phyloP scores from a whole-genome alignment of 768 basidiomycete genomes.

The Hypholoma sublateritium region DNA sequence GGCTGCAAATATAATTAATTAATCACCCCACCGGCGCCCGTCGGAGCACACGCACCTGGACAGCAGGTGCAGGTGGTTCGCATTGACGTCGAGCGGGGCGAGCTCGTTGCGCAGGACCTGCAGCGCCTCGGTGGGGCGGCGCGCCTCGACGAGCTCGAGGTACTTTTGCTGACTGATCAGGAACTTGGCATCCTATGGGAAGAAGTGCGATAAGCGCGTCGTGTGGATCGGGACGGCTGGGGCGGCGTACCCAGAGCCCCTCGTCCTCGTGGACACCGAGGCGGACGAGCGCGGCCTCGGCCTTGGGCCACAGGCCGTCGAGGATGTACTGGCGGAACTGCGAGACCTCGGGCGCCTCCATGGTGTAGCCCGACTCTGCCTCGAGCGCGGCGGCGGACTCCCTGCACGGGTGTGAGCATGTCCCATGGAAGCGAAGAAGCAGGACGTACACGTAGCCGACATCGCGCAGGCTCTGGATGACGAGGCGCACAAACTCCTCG shows the following conservation, averaged over 20 bases:
- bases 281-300: slow-evolving; percentile 64
- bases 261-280: slow-evolving; percentile 73
- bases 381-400: slow-evolving; percentile 88
- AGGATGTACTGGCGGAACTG: slow-evolving; percentile 81
- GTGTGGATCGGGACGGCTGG: background rate
- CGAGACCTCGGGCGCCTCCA: slow-evolving; percentile 76
- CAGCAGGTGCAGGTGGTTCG: slow-evolving; percentile 81
- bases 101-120: slow-evolving; percentile 86
- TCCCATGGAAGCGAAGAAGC: slow-evolving; percentile 13
- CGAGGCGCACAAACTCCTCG: slow-evolving; percentile 88
- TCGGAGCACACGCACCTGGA: slow-evolving; percentile 61
- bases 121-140: slow-evolving; percentile 78
- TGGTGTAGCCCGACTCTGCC: slow-evolving; percentile 87
- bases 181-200: slow-evolving; percentile 73
- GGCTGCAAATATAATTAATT: slow-evolving; percentile 41
- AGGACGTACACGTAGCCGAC: slow-evolving; percentile 71
- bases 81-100: slow-evolving; percentile 76
- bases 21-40: background rate
- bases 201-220: slow-evolving; percentile 9
- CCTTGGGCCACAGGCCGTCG: slow-evolving; percentile 78
- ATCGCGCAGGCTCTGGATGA: slow-evolving; percentile 87
- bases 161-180: slow-evolving; percentile 95
- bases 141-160: slow-evolving; percentile 84
- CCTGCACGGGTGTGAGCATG: slow-evolving; percentile 37
- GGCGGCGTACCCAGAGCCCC: slow-evolving; percentile 59